phyloP scores from a whole-genome alignment of 257 asterid species.

The Eustoma russellianum region DNA sequence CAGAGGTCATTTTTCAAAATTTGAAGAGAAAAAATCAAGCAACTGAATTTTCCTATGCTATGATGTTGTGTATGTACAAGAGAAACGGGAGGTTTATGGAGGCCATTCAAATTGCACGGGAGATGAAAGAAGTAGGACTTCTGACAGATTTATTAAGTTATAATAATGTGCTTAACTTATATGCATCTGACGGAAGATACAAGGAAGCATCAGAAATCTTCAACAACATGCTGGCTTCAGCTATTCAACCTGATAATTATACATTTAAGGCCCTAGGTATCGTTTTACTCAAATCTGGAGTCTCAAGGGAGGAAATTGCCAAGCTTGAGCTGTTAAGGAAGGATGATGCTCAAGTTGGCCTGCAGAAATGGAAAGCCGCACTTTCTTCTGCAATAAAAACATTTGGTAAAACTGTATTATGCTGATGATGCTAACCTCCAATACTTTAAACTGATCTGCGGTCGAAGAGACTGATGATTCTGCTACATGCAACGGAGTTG shows the following conservation, averaged over 20 bases:
- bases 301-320: slow-evolving; percentile 45
- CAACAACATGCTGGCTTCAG: slow-evolving; percentile 54
- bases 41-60: slow-evolving; percentile 84
- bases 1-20: slow-evolving; percentile 55
- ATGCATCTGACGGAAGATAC: slow-evolving; percentile 71
- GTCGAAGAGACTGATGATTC: slow-evolving; percentile 13
- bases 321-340: slow-evolving; percentile 50
- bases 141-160: slow-evolving; percentile 74
- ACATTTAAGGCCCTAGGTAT: slow-evolving; percentile 64
- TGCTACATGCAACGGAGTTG: too few species aligned
- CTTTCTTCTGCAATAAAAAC: slow-evolving; percentile 43
- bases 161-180: slow-evolving; percentile 60
- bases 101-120: slow-evolving; percentile 48
- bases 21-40: slow-evolving; percentile 52
- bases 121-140: slow-evolving; percentile 70
- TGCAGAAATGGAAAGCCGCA: slow-evolving; percentile 48
- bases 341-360: slow-evolving; percentile 38
- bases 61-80: slow-evolving; percentile 93
- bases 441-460: too few species aligned
- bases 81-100: slow-evolving; percentile 64
- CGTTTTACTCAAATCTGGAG: slow-evolving; percentile 72
- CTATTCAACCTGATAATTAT: slow-evolving; percentile 53
- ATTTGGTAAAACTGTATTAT: slow-evolving; percentile 15
- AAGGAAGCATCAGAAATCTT: slow-evolving; percentile 72
- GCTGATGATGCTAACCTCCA: too few species aligned